phyloP scores from a whole-genome alignment of 257 asterid genomes.

The Lithospermum erythrorhizon region DNA sequence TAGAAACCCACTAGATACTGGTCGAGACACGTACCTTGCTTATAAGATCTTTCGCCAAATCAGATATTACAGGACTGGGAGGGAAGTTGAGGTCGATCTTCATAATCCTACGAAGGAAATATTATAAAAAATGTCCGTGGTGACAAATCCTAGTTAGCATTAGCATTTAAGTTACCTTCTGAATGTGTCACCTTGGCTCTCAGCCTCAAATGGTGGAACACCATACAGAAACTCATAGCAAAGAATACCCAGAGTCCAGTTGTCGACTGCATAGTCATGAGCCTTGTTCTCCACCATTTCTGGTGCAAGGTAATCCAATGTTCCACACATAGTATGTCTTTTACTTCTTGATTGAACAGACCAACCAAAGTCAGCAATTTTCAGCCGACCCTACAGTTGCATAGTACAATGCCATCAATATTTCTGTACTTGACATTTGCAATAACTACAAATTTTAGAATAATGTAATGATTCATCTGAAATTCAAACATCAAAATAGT shows the following conservation, averaged over 20 bases:
- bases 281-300: slow-evolving; percentile 95
- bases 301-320: slow-evolving; percentile 90
- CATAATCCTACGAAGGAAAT: slow-evolving; percentile 47
- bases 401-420: slow-evolving; percentile 4
- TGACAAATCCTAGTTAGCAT: slow-evolving; percentile 2
- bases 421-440: background rate
- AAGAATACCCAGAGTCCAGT: slow-evolving; percentile 85
- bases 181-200: slow-evolving; percentile 69
- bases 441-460: background rate
- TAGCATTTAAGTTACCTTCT: slow-evolving; percentile 35
- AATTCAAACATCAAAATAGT: background rate
- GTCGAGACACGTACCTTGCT: slow-evolving; percentile 36
- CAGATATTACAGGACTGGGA: slow-evolving; percentile 41
- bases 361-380: slow-evolving; percentile 96
- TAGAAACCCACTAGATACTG: background rate
- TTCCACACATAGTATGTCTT: slow-evolving; percentile 91
- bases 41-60: slow-evolving; percentile 71
- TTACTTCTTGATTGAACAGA: slow-evolving; percentile 81
- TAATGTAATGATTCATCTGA: background rate
- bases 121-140: background rate
- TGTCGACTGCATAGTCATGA: slow-evolving; percentile 83
- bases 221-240: slow-evolving; percentile 86
- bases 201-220: slow-evolving; percentile 87
- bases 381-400: slow-evolving; percentile 59
- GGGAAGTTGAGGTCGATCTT: slow-evolving; percentile 89